Percentiles rank a stretch among this genome's conserved stretches.
These are phyloP conservation scores for Amylocarpus encephaloides DNA, from an alignment of 2,329 filamentous ascomycete genomes.

Conservation along the genomic window DNA sequence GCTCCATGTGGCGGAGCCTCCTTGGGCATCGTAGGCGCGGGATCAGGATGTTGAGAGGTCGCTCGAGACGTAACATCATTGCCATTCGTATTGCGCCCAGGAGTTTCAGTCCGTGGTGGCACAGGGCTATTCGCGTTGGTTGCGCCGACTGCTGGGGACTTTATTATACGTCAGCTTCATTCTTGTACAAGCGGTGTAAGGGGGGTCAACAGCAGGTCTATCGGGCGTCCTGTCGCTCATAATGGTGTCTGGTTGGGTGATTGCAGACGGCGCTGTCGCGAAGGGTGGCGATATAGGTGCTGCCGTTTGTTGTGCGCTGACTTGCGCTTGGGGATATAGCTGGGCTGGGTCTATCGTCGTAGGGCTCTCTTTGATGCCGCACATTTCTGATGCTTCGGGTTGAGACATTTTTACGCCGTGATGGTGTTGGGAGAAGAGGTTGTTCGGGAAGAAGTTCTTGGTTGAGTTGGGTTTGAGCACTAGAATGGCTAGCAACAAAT, in stretches of 20 bases:
- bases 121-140: constrained; percentile 25
- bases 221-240: constrained; percentile 27
- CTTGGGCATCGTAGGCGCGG: constrained; percentile 46
- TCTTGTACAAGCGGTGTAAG: not conserved
- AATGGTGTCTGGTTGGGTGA: constrained; percentile 19
- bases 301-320: too few species aligned
- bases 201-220: constrained; percentile 19
- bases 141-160: constrained; percentile 21
- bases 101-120: constrained; percentile 42
- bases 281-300: not conserved
- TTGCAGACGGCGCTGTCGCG: constrained; percentile 1
- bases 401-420: not conserved
- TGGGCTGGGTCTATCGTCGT: too few species aligned
- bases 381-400: not conserved
- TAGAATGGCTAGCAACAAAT: too few species aligned
- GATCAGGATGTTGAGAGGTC: constrained; percentile 50
- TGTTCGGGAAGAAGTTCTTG: too few species aligned
- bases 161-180: constrained; percentile 6
- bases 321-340: too few species aligned
- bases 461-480: too few species aligned
- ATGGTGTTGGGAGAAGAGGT: not conserved
- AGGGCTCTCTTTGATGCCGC: too few species aligned
- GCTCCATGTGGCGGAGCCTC: constrained; percentile 61
- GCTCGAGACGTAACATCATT: constrained; percentile 45
- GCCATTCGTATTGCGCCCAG: constrained; percentile 34